Evolutionary conservation across 306 rosid species (phyloP), one percentile per base, ranked within the genome.

Genomic region (Acacia confusa): DNA sequence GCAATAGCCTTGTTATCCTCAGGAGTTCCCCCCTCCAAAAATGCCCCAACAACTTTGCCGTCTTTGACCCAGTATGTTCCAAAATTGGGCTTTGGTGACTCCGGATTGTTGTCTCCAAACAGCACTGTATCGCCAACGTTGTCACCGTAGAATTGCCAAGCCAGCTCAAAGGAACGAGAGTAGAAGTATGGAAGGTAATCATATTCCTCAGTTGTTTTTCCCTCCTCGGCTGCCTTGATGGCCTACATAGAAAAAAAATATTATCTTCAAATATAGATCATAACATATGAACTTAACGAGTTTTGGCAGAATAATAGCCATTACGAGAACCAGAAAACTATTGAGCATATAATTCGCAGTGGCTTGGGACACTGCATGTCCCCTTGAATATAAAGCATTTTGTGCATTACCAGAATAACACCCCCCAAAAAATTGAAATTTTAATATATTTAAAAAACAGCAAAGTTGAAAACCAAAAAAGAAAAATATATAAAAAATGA

Each of bases 131-230:
- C 98, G 3, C 99, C 99, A 9, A 88, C 98, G 52, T 95, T 95
- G 86, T 95, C 98, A 16, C 99, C 99, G 3, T 93, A 93, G 92
- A 95, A 95, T 85, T 93, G 96, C 99, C 99, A 95, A 4, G 97
- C 79, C 84, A 93, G 89, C 58, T 91, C 91, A 20, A 93, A 95
- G 12, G 93, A 30, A 65, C 98, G 99, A 25, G 99, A 95, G 72
- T 95, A 95, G 90, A 95, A 95, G 94, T 15, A 93, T 48, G 99
- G 99, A 76, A 93, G 99, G 90, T 95, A 95, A 88, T 95, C 99
- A 40, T 95, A 95, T 68, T 87, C 97, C 82, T 89, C 97, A 32
- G 88, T 75, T 14, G 93, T 78, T 73, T 91, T 84, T 28, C 92
- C 96, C 75, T 72, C 91, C 86, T 93, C 97, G 4, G 89, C 66